Base-by-base conservation (phyloP, 2,329 filamentous ascomycete species). In the Berkeleyomyces basicola region DNA sequence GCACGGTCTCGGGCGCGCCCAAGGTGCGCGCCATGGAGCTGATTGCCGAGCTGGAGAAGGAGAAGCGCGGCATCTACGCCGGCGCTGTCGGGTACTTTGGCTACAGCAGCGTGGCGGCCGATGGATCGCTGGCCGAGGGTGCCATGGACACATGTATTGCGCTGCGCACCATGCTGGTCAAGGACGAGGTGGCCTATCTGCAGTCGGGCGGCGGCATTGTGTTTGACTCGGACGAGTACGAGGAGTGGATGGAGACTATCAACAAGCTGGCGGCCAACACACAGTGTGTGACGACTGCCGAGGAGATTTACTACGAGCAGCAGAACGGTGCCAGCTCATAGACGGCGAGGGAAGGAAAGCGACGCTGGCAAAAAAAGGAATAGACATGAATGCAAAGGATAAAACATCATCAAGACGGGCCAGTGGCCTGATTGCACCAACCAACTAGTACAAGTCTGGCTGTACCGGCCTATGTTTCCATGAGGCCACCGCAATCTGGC, bases 11-110 rank as follows among this genome's bases (percentile, higher is more conserved):
- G 16, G 93, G 93, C 3, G 92, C 93, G 3, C 93, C 93, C 64
- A 99, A 99, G 76, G 90, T 99, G 62, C 84, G 86, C 66, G 93
- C 93, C 2, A 99, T 99, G 93, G 88, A 96, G 75, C 78, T 99
- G 66, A 99, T 99, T 69, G 90, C 88, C 57, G 92, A 97, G 76
- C 77, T 97, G 57, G 93, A 99, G 75, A 78, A 82, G 67, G 93
- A 99, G 79, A 96, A 96, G 79, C 81, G 93, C 62, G 92, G 93
- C 47, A 84, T 97, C 46, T 99, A 99, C 71, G 93, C 93, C 7
- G 93, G 93, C 37, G 93, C 93, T 0, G 92, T 96, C 0, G 93
- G 93, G 1, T 99, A 96, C 76, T 99, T 96, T 73, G 92, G 92
- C 7, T 97, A 95, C 70, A 83, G 84, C 65, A 82, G 81, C 61